These are phyloP conservation scores for Picochlorum sp. DNA, from an alignment of 139 green algal species.

Conservation along the genomic window DNA sequence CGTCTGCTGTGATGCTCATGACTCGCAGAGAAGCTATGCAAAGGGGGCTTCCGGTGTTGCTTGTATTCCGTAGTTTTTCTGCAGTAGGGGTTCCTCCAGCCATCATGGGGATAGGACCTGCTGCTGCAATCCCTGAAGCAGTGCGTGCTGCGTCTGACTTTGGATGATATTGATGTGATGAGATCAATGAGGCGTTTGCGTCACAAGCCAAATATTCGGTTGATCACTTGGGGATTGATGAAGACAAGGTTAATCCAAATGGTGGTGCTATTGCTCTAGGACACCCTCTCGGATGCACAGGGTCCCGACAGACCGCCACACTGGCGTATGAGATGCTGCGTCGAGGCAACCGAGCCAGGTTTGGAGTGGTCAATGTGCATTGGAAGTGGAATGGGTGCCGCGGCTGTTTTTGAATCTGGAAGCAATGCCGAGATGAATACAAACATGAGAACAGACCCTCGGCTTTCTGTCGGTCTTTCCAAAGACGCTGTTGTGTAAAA, in stretches of 20 bases:
- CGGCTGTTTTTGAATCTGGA: constrained; percentile 79
- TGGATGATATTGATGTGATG: constrained; percentile 94
- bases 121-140: constrained; percentile 89
- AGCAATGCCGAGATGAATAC: not conserved
- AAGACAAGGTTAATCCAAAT: constrained; percentile 90
- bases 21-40: constrained; percentile 73
- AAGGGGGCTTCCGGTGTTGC: constrained; percentile 80
- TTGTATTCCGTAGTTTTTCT: constrained; percentile 81
- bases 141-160: constrained; percentile 58
- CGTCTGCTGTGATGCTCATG: constrained; percentile 87
- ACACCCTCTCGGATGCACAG: constrained; percentile 88
- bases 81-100: constrained; percentile 89
- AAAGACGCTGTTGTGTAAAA: constrained; percentile 6
- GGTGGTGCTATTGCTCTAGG: constrained; percentile 95
- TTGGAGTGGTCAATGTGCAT: constrained; percentile 99
- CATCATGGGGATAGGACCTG: constrained; percentile 96
- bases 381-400: constrained; percentile 87
- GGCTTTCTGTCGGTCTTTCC: not conserved
- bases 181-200: constrained; percentile 98
- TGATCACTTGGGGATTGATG: constrained; percentile 79
- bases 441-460: not conserved
- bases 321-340: constrained; percentile 92
- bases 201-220: constrained; percentile 64
- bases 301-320: constrained; percentile 71
- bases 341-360: constrained; percentile 67